Conservation (phyloP, 2,329 filamentous ascomycete species). For the Albifimbria verrucaria region DNA sequence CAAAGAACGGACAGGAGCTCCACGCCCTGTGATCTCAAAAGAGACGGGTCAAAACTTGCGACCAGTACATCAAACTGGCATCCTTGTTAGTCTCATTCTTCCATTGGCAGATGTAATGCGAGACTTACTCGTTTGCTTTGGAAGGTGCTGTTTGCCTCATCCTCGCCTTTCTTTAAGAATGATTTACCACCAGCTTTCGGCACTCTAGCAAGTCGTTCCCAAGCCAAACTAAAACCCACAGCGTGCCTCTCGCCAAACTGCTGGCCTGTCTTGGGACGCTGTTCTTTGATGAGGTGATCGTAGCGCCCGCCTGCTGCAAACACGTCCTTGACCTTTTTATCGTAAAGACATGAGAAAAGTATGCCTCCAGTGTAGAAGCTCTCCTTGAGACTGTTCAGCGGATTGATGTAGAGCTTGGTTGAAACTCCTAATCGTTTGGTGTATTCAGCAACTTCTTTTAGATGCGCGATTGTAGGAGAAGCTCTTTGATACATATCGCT, state of each 20-base stretch:
- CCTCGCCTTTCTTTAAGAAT: conserved; percentile 68
- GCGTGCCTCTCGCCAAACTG: conserved; percentile 69
- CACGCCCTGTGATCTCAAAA: conserved; percentile 72
- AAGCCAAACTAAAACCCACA: conserved; percentile 88
- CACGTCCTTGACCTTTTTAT: conserved; percentile 78
- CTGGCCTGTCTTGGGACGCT: conserved; percentile 65
- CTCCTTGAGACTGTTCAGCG: conserved; percentile 85
- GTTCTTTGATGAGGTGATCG: conserved; percentile 82
- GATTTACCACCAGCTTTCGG: conserved; percentile 51
- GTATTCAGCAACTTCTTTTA: conserved; percentile 75
- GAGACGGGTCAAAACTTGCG: conserved; percentile 76
- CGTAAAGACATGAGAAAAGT: conserved; percentile 86
- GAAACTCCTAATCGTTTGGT: conserved; percentile 71
- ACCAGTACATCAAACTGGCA: conserved; percentile 80
- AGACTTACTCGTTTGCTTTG: conserved; percentile 58
- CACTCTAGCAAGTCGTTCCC: conserved; percentile 75
- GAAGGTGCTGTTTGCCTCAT: conserved; percentile 58
- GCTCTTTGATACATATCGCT: conserved; percentile 70
- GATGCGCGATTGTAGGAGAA: conserved; percentile 72
- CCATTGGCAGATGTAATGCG: too few species aligned
- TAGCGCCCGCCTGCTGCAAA: conserved; percentile 94
- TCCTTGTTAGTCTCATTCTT: too few species aligned
- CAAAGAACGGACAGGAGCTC: conserved; percentile 78
- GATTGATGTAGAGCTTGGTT: conserved; percentile 78
- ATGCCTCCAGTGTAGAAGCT: conserved; percentile 84